phyloP scores from a whole-genome alignment of 176 grass and related monocot genomes.

The Eragrostis nindensis region DNA sequence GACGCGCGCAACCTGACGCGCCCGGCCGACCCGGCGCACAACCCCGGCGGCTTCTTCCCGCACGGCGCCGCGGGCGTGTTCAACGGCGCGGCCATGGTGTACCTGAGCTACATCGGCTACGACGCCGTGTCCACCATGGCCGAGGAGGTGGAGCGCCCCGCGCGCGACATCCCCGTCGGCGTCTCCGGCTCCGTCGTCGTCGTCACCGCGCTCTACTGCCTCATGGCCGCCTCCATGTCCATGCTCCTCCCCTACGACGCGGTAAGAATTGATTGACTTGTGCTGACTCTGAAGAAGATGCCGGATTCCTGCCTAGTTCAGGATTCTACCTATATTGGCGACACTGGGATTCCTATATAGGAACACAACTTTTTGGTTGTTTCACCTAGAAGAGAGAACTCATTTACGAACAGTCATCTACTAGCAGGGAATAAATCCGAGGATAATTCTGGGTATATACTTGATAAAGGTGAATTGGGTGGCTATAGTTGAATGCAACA shows the following conservation, averaged over 20 bases:
- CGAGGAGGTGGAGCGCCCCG: conserved; percentile 81
- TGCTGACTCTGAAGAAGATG: background rate
- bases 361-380: background rate
- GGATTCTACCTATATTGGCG: background rate
- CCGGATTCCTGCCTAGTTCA: background rate
- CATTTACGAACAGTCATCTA: background rate
- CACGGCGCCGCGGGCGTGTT: conserved; percentile 75
- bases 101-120: conserved; percentile 98
- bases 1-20: conserved; percentile 69
- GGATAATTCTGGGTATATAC: background rate
- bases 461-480: background rate
- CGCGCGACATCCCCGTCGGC: conserved; percentile 85
- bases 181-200: conserved; percentile 84
- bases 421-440: background rate
- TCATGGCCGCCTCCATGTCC: conserved; percentile 93
- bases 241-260: conserved; percentile 98
- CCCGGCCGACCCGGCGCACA: conserved; percentile 52
- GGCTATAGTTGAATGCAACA: background rate
- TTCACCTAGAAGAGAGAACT: background rate
- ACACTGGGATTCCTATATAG: background rate
- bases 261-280: too few species aligned
- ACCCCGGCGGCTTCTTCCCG: conserved; percentile 77
- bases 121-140: conserved; percentile 99
- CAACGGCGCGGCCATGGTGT: conserved; percentile 91
- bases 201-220: conserved; percentile 90